Evolutionary conservation across 257 asterid species (phyloP).

Genomic region (Lycium ferocissimum): DNA sequence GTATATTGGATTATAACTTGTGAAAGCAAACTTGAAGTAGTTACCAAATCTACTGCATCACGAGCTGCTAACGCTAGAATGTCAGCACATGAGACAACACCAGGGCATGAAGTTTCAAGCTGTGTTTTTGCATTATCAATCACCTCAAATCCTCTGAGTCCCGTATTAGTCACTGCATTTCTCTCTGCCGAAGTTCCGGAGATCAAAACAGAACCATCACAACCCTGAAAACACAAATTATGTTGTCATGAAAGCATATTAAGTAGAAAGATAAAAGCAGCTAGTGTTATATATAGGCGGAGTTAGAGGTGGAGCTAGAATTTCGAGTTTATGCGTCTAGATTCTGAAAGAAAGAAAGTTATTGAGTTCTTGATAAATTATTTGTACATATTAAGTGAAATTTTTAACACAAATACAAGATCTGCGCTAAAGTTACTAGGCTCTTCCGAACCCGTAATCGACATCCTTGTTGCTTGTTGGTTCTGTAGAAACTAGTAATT

Average conservation of each 20-base stretch:
- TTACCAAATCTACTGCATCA: conserved; percentile 69
- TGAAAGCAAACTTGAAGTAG: not conserved
- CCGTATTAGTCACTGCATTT: conserved; percentile 52
- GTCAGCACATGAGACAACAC: conserved; percentile 72
- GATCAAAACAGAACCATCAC: conserved; percentile 66
- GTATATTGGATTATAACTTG: not conserved
- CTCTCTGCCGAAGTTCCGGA: conserved; percentile 56
- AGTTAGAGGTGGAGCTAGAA: too few relatives aligned
- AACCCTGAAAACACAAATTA: conserved; percentile 50
- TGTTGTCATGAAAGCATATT: not conserved
- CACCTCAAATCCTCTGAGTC: conserved; percentile 69
- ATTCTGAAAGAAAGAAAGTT: too few relatives aligned
- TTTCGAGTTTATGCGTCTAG: too few relatives aligned
- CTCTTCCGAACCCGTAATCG: not conserved
- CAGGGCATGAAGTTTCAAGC: conserved; percentile 63
- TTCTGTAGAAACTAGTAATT: not conserved
- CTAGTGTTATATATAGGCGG: not conserved
- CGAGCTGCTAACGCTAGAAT: conserved; percentile 74
- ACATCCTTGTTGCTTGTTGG: too few relatives aligned
- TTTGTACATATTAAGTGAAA: not conserved
- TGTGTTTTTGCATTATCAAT: conserved; percentile 68
- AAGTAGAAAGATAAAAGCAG: not conserved
- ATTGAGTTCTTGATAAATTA: not conserved
- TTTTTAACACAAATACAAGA: not conserved
- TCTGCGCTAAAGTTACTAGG: not conserved